Evolutionary conservation across 164 flowering plant genomes (phyloP).

Genomic region (Aristolochia contorta): DNA sequence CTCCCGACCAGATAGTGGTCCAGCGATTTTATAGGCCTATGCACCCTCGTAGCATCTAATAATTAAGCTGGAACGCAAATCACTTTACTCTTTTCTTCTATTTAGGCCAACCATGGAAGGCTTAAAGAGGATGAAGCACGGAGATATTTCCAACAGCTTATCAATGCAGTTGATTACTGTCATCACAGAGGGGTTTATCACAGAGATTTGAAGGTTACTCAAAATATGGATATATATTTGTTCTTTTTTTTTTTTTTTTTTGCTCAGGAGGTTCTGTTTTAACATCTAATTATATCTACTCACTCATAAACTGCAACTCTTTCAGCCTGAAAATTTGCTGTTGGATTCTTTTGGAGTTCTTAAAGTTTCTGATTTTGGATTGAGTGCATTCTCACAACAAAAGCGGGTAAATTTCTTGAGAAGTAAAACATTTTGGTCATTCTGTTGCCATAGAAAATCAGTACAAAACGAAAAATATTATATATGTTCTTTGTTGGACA

Average conservation of each 20-base stretch:
- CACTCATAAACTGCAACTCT: not conserved
- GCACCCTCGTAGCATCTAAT: not conserved
- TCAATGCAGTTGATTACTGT: conserved; percentile 13
- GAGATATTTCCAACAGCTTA: conserved; percentile 14
- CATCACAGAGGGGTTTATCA: conserved; percentile 11
- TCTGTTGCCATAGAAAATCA: too few species aligned
- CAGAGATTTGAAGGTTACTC: conserved; percentile 10
- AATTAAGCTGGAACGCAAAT: not conserved
- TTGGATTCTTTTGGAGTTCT: conserved; percentile 35
- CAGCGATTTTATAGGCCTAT: not conserved
- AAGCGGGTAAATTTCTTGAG: conserved; percentile 19
- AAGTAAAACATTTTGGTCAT: too few species aligned
- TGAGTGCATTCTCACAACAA: conserved; percentile 42
- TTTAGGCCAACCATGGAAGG: conserved; percentile 9
- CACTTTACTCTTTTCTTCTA: not conserved
- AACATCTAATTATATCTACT: conserved; percentile 16
- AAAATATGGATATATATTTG: not conserved
- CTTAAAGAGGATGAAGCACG: conserved; percentile 12
- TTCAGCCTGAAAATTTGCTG: conserved; percentile 49
- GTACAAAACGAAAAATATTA: too few species aligned
- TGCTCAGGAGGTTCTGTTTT: not conserved
- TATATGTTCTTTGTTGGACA: too few species aligned
- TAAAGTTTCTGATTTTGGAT: conserved; percentile 50
- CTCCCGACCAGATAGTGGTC: too few species aligned
- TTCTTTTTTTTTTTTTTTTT: not conserved